Evolutionary conservation across 2,329 filamentous ascomycete genomes (phyloP).

Genomic region (Furcasterigmium sp.): DNA sequence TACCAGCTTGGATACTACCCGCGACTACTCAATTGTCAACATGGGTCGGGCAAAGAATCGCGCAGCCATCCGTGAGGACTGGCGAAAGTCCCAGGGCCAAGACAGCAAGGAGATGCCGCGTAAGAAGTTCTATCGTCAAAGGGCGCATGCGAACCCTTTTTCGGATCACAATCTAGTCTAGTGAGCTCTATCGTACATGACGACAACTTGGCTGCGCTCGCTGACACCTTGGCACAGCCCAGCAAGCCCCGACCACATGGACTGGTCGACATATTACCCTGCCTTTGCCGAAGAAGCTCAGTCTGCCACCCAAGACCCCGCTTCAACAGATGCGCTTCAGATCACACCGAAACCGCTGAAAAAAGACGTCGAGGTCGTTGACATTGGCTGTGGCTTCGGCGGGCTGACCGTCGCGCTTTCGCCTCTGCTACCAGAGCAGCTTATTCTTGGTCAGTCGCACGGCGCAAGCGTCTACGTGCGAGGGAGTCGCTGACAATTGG

Average conservation of each 20-base stretch:
- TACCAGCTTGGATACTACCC: too few species aligned
- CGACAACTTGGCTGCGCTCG: too few species aligned
- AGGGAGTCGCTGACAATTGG: too few species aligned
- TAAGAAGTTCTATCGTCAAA: constrained; percentile 94
- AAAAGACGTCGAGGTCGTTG: constrained; percentile 82
- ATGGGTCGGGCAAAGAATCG: constrained; percentile 48
- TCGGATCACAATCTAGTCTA: constrained; percentile 88
- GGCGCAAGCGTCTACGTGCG: too few species aligned
- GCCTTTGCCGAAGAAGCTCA: constrained; percentile 49
- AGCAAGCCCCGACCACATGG: constrained; percentile 73
- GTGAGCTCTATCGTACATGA: constrained; percentile 47
- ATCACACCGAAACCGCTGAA: constrained; percentile 34
- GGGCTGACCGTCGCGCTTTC: constrained; percentile 83
- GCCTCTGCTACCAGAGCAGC: constrained; percentile 71
- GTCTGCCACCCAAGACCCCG: background rate
- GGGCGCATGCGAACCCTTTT: constrained; percentile 96
- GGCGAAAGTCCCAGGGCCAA: constrained; percentile 50
- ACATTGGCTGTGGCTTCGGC: constrained; percentile 96
- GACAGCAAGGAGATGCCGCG: constrained; percentile 64
- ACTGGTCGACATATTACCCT: constrained; percentile 84
- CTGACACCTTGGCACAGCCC: constrained; percentile 50
- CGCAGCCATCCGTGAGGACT: constrained; percentile 60
- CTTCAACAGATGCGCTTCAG: constrained; percentile 11
- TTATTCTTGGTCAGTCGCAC: constrained; percentile 74
- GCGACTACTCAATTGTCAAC: background rate